phyloP scores from a whole-genome alignment of 139 green algal species.

The Tetraselmis chui region DNA sequence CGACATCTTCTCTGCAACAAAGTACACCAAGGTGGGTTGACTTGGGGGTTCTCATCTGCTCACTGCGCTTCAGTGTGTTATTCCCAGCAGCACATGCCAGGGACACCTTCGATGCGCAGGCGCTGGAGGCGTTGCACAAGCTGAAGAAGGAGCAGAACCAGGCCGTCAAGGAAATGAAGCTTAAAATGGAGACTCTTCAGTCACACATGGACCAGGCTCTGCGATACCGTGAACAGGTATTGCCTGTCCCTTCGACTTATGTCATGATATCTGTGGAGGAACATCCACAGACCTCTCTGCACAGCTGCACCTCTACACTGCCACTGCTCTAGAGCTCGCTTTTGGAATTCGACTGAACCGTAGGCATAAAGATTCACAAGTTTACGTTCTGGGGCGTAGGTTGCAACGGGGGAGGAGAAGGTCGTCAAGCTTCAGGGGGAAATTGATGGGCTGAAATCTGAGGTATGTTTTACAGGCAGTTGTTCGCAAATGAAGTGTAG shows the following conservation, averaged over 20 bases:
- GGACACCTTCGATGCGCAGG: constrained; percentile 32
- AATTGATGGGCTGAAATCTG: not conserved
- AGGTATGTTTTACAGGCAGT: no score
- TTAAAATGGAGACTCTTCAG: constrained; percentile 65
- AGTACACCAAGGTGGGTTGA: constrained; percentile 76
- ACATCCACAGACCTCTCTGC: not conserved
- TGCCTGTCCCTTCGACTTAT: not conserved
- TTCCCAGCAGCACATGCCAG: not conserved
- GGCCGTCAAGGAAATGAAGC: constrained; percentile 47
- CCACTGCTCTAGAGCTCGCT: no score
- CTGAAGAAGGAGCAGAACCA: constrained; percentile 67
- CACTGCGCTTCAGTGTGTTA: not conserved
- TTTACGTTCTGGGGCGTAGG: no score
- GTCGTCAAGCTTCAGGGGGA: constrained; percentile 12
- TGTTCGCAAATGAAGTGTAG: no score
- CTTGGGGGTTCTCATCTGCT: not conserved
- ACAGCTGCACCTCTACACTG: no score
- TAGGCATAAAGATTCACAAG: no score
- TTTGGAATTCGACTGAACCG: no score
- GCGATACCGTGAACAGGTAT: not conserved
- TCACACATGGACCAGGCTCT: constrained; percentile 42
- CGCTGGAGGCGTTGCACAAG: constrained; percentile 84
- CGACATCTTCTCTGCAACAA: constrained; percentile 93
- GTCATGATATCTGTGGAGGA: not conserved
- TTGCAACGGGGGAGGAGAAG: not conserved